Evolutionary conservation across 225 moss, liverwort and hornwort species (phyloP).

Genomic region (Thuidium tamariscinum): DNA sequence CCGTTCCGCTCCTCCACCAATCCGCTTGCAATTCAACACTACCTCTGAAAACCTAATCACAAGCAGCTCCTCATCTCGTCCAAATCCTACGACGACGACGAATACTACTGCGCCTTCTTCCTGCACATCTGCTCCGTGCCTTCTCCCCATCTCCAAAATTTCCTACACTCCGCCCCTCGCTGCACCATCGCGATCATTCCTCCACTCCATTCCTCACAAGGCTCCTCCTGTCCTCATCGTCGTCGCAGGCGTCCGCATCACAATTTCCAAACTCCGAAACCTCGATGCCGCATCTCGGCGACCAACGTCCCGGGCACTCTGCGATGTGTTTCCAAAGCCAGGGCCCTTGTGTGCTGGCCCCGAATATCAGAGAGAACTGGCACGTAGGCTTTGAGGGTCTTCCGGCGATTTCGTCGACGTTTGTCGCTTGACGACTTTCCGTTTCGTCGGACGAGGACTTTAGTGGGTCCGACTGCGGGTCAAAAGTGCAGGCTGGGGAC

Average conservation of each 20-base stretch:
- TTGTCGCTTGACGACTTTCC: not conserved
- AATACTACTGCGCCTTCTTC: not conserved
- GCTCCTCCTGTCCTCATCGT: not conserved
- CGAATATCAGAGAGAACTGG: not conserved
- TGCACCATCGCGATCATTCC: conserved; percentile 5
- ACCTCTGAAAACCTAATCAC: conserved; percentile 13
- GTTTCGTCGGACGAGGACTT: not conserved
- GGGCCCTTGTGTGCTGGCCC: not conserved
- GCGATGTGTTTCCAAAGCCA: not conserved
- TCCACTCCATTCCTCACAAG: conserved; percentile 7
- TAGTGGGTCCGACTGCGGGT: not conserved
- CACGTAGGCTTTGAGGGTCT: not conserved
- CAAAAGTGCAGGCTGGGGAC: not conserved
- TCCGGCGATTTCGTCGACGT: not conserved
- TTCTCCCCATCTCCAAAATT: conserved; percentile 16
- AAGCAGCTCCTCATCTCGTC: not conserved
- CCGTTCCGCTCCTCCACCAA: not conserved
- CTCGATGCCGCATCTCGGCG: not conserved
- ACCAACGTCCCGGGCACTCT: not conserved
- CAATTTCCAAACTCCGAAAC: not conserved
- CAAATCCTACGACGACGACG: not conserved
- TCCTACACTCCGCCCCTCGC: not conserved
- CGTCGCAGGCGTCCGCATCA: not conserved
- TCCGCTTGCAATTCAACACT: conserved; percentile 3
- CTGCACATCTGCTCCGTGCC: not conserved